Evolutionary conservation across 2,329 filamentous ascomycete genomes (phyloP).

Genomic region (Penicillium sclerotiorum): DNA sequence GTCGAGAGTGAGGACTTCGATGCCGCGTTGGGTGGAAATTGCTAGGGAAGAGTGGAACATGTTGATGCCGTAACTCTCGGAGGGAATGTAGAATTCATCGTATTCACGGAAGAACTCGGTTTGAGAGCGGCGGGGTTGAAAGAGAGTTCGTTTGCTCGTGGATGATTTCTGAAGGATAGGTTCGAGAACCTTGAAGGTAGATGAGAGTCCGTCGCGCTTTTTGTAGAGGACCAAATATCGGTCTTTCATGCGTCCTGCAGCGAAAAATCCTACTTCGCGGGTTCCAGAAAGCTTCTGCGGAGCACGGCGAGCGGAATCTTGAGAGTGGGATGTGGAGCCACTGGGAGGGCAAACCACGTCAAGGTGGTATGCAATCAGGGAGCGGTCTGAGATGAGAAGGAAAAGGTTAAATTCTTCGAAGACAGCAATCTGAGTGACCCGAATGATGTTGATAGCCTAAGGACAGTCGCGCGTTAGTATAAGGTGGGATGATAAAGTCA

Average conservation of each 20-base stretch:
- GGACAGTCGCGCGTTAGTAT: slow-evolving; percentile 32
- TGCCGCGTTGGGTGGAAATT: slow-evolving; percentile 85
- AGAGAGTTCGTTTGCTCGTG: slow-evolving; percentile 75
- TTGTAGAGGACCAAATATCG: slow-evolving; percentile 95
- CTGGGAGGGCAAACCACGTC: slow-evolving; percentile 71
- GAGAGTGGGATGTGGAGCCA: slow-evolving; percentile 51
- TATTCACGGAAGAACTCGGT: slow-evolving; percentile 98
- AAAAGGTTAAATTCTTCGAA: slow-evolving; percentile 95
- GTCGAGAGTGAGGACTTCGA: slow-evolving; percentile 94
- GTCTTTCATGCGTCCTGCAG: slow-evolving; percentile 95
- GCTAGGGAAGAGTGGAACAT: slow-evolving; percentile 94
- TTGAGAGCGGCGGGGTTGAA: slow-evolving; percentile 64
- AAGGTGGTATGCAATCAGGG: slow-evolving; percentile 88
- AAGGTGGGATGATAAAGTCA: background rate
- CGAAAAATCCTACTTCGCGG: slow-evolving; percentile 95
- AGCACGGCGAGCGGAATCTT: slow-evolving; percentile 78
- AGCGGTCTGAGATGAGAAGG: slow-evolving; percentile 86
- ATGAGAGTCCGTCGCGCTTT: slow-evolving; percentile 87
- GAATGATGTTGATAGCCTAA: slow-evolving; percentile 72
- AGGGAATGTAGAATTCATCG: slow-evolving; percentile 97
- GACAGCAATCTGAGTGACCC: slow-evolving; percentile 90
- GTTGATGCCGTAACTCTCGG: slow-evolving; percentile 92
- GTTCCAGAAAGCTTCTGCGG: slow-evolving; percentile 85
- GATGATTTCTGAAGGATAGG: slow-evolving; percentile 92
- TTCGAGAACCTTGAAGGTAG: slow-evolving; percentile 93